phyloP scores from a whole-genome alignment of 177 flowering plant species.

The Telopea speciosissima region DNA sequence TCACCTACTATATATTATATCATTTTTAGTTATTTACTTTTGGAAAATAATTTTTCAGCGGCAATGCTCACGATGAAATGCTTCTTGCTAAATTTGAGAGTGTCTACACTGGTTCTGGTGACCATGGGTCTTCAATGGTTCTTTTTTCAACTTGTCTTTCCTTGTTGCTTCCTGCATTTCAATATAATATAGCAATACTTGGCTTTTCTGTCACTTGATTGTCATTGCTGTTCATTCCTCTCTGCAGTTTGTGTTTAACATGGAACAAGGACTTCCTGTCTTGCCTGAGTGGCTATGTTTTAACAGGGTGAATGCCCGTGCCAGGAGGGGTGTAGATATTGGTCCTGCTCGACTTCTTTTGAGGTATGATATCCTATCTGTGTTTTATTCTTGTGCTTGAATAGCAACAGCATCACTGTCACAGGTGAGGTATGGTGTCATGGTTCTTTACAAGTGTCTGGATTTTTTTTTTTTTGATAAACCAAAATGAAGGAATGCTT shows the following conservation, averaged over 20 bases:
- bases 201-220: conserved; percentile 2
- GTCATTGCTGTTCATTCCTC: conserved; percentile 14
- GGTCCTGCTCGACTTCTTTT: conserved; percentile 67
- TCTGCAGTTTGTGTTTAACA: conserved; percentile 69
- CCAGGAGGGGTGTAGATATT: conserved; percentile 61
- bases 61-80: conserved; percentile 75
- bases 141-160: conserved; percentile 13
- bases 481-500: neutral
- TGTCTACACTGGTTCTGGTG: conserved; percentile 86
- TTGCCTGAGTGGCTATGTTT: conserved; percentile 87
- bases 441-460: too few species aligned
- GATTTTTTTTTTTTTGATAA: too few species aligned
- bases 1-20: neutral
- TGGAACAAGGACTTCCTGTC: conserved; percentile 97
- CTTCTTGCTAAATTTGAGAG: conserved; percentile 78
- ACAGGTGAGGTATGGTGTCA: too few species aligned
- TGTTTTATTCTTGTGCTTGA: neutral
- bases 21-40: conserved; percentile 1
- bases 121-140: conserved; percentile 91
- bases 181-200: neutral
- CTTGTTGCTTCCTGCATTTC: conserved; percentile 3
- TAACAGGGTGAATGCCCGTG: conserved; percentile 82
- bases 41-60: conserved; percentile 38
- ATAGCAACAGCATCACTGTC: neutral
- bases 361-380: conserved; percentile 35